phyloP scores from a whole-genome alignment of 139 green algal genomes.

The Astrephomene gubernaculifera region DNA sequence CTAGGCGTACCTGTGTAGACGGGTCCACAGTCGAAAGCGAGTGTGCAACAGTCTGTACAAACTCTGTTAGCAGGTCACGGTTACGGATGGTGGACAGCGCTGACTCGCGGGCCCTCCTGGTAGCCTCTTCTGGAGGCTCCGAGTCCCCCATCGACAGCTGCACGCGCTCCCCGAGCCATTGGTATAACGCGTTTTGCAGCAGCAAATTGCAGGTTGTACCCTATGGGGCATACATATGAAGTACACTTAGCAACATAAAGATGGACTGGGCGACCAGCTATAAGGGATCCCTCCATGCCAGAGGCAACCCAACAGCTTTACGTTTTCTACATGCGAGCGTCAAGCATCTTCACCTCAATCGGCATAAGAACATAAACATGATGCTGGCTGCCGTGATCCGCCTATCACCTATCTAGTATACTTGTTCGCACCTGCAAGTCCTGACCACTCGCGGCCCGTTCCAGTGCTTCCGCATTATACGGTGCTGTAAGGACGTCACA shows the following conservation, averaged over 20 bases:
- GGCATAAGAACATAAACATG: too few species aligned
- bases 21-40: too few species aligned
- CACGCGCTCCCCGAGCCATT: slow-evolving; percentile 25
- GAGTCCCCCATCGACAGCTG: not conserved
- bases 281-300: too few species aligned
- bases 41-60: not conserved
- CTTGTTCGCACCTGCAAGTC: not conserved
- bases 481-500: slow-evolving; percentile 13
- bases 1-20: too few species aligned
- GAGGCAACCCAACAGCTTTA: too few species aligned
- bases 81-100: not conserved
- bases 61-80: not conserved
- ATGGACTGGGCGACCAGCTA: too few species aligned
- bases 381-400: too few species aligned
- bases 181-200: slow-evolving; percentile 14
- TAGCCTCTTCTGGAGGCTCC: not conserved
- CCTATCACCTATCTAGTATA: too few species aligned
- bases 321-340: too few species aligned
- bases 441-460: not conserved
- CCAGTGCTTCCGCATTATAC: not conserved
- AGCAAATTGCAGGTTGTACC: not conserved
- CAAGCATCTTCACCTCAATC: too few species aligned
- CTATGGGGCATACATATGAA: too few species aligned
- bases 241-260: too few species aligned
- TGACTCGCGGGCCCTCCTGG: not conserved